These are phyloP conservation scores for Spiraea crenata DNA, from an alignment of 331 rosid genomes.

Conservation along the genomic window DNA sequence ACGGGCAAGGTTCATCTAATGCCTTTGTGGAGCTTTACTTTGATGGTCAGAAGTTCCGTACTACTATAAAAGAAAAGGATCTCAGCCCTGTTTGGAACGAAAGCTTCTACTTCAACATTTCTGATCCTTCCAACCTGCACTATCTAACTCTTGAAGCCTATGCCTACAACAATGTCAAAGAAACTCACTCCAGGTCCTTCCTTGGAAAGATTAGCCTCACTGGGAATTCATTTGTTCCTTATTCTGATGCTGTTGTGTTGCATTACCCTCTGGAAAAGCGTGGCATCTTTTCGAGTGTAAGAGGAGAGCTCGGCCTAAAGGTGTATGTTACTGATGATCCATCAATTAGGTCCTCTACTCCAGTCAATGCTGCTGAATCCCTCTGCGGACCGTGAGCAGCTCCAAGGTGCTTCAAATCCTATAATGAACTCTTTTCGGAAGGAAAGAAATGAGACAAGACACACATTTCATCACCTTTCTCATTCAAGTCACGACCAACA, in stretches of 20 bases:
- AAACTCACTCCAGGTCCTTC: conserved; percentile 33
- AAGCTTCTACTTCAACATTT: conserved; percentile 39
- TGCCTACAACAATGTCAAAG: conserved; percentile 31
- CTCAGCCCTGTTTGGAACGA: conserved; percentile 46
- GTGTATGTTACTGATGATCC: conserved; percentile 36
- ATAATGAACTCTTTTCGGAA: conserved; percentile 20
- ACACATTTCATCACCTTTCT: conserved; percentile 60
- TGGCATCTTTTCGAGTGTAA: conserved; percentile 36
- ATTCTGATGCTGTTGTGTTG: conserved; percentile 44
- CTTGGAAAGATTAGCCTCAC: conserved; percentile 40
- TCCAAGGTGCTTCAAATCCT: conserved; percentile 18
- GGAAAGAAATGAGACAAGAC: conserved; percentile 38
- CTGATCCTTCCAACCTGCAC: conserved; percentile 42
- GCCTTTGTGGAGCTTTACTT: conserved; percentile 46
- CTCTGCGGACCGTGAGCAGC: conserved; percentile 7
- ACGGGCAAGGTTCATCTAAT: conserved; percentile 40
- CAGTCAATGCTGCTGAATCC: conserved; percentile 22
- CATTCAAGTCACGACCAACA: conserved; percentile 35
- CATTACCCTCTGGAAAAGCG: conserved; percentile 46
- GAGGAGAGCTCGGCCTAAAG: conserved; percentile 45
- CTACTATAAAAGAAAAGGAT: conserved; percentile 41
- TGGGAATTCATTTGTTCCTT: conserved; percentile 44
- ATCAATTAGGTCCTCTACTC: conserved; percentile 24
- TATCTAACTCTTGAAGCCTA: conserved; percentile 38
- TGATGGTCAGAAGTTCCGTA: conserved; percentile 42